These are phyloP conservation scores for Xerocomus brunneocitrinus DNA, from an alignment of 768 basidiomycete species.

Conservation along the genomic window DNA sequence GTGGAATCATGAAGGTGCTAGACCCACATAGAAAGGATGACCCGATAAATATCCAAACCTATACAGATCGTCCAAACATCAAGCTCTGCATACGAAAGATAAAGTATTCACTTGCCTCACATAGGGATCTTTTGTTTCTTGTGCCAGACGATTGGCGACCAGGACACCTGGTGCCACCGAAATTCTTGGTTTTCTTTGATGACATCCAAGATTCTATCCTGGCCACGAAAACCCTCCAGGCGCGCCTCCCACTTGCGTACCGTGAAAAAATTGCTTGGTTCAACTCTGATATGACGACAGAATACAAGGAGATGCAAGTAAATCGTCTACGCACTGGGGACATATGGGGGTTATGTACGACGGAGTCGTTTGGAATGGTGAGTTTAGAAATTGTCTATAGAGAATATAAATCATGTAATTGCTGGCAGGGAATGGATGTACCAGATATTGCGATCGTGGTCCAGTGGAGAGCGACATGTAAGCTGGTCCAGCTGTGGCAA, in stretches of 20 bases:
- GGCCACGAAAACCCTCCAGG: not conserved
- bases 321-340: conserved; percentile 8
- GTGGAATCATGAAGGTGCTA: conserved; percentile 14
- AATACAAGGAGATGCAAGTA: conserved; percentile 14
- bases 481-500: conserved; percentile 6
- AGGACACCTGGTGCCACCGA: not conserved
- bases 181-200: not conserved
- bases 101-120: not conserved
- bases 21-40: conserved; percentile 4
- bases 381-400: not conserved
- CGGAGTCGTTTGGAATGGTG: conserved; percentile 38
- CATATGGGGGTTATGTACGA: conserved; percentile 25
- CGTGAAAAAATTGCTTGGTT: not conserved
- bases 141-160: not conserved
- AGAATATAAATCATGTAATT: too few species aligned
- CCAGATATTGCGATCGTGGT: conserved; percentile 32
- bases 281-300: conserved; percentile 12
- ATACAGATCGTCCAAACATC: not conserved
- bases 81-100: not conserved
- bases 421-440: conserved; percentile 33
- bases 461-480: conserved; percentile 29
- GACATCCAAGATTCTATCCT: not conserved
- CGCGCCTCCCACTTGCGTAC: not conserved
- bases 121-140: not conserved
- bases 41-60: not conserved